Evolutionary conservation across 345 rosid species (phyloP).

Genomic region (Reutealis trisperma): DNA sequence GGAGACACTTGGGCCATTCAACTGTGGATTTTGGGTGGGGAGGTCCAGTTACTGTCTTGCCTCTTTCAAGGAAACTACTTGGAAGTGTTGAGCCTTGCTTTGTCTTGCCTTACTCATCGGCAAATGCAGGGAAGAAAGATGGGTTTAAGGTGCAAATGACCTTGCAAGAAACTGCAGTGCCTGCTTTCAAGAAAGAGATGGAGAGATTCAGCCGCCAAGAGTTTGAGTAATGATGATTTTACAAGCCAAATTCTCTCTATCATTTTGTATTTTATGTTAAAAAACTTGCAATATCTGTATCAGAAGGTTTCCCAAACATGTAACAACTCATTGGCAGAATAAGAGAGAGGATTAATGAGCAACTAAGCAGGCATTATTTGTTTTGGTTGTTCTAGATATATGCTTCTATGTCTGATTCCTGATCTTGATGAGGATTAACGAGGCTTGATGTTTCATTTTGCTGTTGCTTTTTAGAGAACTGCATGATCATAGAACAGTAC

Average conservation of each 20-base stretch:
- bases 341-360: not conserved
- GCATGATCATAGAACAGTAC: slow-evolving; percentile 89
- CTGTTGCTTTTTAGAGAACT: slow-evolving; percentile 44
- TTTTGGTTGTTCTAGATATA: not conserved
- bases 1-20: slow-evolving; percentile 86
- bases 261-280: not conserved
- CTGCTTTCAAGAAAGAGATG: slow-evolving; percentile 62
- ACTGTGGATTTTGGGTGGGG: slow-evolving; percentile 91
- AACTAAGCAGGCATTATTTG: not conserved
- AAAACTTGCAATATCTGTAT: not conserved
- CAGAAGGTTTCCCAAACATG: not conserved
- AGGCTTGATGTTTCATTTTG: too few relatives aligned
- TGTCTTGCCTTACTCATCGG: slow-evolving; percentile 71
- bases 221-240: slow-evolving; percentile 30
- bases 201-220: slow-evolving; percentile 51
- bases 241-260: not conserved
- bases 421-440: too few relatives aligned
- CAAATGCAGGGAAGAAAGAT: slow-evolving; percentile 36
- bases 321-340: not conserved
- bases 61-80: slow-evolving; percentile 58
- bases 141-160: slow-evolving; percentile 76
- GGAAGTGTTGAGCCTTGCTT: slow-evolving; percentile 84
- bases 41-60: slow-evolving; percentile 70
- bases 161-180: slow-evolving; percentile 49
- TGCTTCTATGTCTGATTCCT: not conserved